Conservation (phyloP, 805 yeast genomes). For the Pichia occidentalis region DNA sequence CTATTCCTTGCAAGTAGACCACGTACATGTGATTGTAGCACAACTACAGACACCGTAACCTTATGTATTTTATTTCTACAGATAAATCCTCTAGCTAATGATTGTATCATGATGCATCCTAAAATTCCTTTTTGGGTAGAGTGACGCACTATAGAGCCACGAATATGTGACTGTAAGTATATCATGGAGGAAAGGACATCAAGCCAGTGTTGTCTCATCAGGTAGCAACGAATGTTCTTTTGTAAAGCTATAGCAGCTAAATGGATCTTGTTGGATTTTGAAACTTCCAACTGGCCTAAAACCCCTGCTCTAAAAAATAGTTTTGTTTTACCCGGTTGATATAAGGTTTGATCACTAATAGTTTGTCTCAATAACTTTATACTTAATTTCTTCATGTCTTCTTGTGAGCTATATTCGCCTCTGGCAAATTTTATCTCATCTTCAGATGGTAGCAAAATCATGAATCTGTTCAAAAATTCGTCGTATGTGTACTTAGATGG, state of each 20-base stretch:
- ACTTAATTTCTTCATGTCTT: slow-evolving; percentile 58
- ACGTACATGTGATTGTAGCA: slow-evolving; percentile 41
- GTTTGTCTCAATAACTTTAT: slow-evolving; percentile 55
- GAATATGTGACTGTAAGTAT: slow-evolving; percentile 50
- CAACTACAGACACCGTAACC: slow-evolving; percentile 32
- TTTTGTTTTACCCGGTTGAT: slow-evolving; percentile 87
- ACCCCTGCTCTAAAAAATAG: slow-evolving; percentile 95
- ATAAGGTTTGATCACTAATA: slow-evolving; percentile 58
- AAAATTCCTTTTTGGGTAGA: slow-evolving; percentile 42
- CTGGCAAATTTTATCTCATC: slow-evolving; percentile 57
- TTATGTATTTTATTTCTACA: slow-evolving; percentile 35
- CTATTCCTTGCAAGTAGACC: slow-evolving; percentile 51
- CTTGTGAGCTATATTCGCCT: slow-evolving; percentile 40
- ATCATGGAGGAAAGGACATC: slow-evolving; percentile 47
- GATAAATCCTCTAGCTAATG: slow-evolving; percentile 47
- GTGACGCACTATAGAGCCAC: slow-evolving; percentile 55
- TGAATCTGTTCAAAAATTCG: slow-evolving; percentile 85
- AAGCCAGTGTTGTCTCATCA: slow-evolving; percentile 54
- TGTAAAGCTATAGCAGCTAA: slow-evolving; percentile 81
- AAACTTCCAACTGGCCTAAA: slow-evolving; percentile 83
- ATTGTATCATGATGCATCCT: slow-evolving; percentile 68
- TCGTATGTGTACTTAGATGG: slow-evolving; percentile 95
- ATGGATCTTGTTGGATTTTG: slow-evolving; percentile 69
- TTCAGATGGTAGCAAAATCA: slow-evolving; percentile 64
- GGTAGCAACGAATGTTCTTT: slow-evolving; percentile 62